Base-by-base conservation (phyloP, 495 filamentous ascomycete species). In the Parathielavia hyrcaniae region DNA sequence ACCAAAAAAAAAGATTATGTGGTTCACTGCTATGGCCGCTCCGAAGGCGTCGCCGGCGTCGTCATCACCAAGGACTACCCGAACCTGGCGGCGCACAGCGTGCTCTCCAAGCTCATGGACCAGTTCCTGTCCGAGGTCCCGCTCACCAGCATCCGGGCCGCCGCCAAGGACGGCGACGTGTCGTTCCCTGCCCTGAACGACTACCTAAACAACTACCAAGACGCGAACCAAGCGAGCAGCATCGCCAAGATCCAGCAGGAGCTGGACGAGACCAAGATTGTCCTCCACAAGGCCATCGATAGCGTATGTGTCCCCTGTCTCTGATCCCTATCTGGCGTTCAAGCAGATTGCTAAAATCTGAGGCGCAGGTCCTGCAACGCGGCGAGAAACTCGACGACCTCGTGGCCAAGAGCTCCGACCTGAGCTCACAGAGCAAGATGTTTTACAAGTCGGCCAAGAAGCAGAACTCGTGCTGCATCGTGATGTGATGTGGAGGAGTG, bases 191-290 rank as follows among this genome's bases (percentile, higher is more conserved):
- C 81, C 67, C 80, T 97, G 12, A 83, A 88, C 68, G 89, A 90
- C 40, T 89, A 93, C 72, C 83, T 98, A 53, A 76, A 78, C 65
- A 88, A 93, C 65, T 96, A 91, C 72, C 91, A 97, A 75, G 87
- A 96, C 68, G 89, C 91, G 23, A 76, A 82, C 69, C 81, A 95
- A 72, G 91, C 90, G 52, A 91, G 90, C 73, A 90, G 83, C 73
- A 93, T 96, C 65, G 82, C 90, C 79, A 92, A 87, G 79, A 96
- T 97, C 64, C 95, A 97, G 75, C 86, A 89, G 75, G 91, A 98
- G 75, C 79, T 98, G 60, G 91, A 97, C 63, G 91, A 97, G 80
- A 98, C 95, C 55, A 98, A 97, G 83, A 93, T 96, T 68, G 85
- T 95, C 45, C 80, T 98, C 57, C 90, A 96, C 74, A 95, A 96